phyloP scores from a whole-genome alignment of 257 asterid species.

The Nicotiana knightiana region DNA sequence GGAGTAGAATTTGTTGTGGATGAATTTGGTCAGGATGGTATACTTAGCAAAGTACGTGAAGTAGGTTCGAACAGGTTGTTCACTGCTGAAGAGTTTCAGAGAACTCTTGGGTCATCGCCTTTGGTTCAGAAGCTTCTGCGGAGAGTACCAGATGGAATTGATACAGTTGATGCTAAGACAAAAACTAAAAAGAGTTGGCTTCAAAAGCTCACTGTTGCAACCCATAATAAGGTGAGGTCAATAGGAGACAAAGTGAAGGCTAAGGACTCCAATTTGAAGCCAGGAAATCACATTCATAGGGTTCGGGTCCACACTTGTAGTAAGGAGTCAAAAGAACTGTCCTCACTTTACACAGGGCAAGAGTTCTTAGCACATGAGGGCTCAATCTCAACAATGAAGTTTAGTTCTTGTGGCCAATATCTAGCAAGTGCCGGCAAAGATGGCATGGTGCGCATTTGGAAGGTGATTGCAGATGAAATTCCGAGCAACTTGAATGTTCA shows the following conservation, averaged over 20 bases:
- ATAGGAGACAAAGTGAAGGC: slow-evolving; percentile 35
- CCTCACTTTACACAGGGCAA: slow-evolving; percentile 65
- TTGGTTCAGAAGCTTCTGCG: slow-evolving; percentile 45
- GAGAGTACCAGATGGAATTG: slow-evolving; percentile 32
- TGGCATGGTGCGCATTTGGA: slow-evolving; percentile 84
- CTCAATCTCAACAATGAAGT: slow-evolving; percentile 79
- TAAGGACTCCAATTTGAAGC: slow-evolving; percentile 14
- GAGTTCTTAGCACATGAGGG: slow-evolving; percentile 85
- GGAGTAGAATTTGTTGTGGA: slow-evolving; percentile 47
- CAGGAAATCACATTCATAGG: slow-evolving; percentile 22
- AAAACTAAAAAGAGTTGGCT: slow-evolving; percentile 57
- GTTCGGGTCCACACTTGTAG: slow-evolving; percentile 39
- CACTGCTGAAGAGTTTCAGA: slow-evolving; percentile 61
- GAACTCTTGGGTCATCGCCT: slow-evolving; percentile 48
- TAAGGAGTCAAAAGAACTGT: slow-evolving; percentile 58
- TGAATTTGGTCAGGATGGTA: slow-evolving; percentile 37
- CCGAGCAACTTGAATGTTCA: slow-evolving; percentile 29
- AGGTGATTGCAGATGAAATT: slow-evolving; percentile 59
- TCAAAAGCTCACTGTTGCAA: slow-evolving; percentile 32
- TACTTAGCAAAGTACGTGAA: slow-evolving; percentile 36
- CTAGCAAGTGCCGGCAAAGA: slow-evolving; percentile 93
- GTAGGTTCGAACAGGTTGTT: slow-evolving; percentile 51
- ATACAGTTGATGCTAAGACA: slow-evolving; percentile 30
- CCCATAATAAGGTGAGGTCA: slow-evolving; percentile 28
- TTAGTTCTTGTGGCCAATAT: slow-evolving; percentile 74